Evolutionary conservation across 768 basidiomycete genomes (phyloP).

Genomic region (Botryobasidium botryosum): DNA sequence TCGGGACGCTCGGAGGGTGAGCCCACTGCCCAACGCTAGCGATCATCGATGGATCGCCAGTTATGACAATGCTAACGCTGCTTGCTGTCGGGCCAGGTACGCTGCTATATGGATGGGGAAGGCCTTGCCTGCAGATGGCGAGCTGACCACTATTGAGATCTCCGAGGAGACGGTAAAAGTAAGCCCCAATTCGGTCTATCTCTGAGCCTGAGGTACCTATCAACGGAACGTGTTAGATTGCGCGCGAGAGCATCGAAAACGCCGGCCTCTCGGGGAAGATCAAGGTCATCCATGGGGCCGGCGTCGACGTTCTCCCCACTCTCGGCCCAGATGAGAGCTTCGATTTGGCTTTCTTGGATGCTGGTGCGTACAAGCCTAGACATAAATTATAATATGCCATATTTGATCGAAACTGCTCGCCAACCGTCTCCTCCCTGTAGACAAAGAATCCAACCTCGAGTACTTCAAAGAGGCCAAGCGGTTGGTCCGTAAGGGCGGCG

Average conservation of each 20-base stretch:
- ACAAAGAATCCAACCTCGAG: slow-evolving; percentile 36
- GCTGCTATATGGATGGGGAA: slow-evolving; percentile 20
- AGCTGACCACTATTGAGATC: slow-evolving; percentile 20
- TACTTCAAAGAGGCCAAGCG: slow-evolving; percentile 49
- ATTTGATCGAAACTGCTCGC: too few species aligned
- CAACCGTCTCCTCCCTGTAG: too few species aligned
- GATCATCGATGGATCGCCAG: not conserved
- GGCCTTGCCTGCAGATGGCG: slow-evolving; percentile 19
- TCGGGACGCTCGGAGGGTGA: slow-evolving; percentile 53
- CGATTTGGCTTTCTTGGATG: slow-evolving; percentile 58
- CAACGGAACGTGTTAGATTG: slow-evolving; percentile 39
- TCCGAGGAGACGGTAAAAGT: slow-evolving; percentile 18
- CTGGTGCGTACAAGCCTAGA: too few species aligned
- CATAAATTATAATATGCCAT: too few species aligned
- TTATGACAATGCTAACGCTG: not conserved
- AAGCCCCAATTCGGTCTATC: not conserved
- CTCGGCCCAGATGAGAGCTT: slow-evolving; percentile 35
- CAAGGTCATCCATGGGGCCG: slow-evolving; percentile 31
- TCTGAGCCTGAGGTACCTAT: not conserved
- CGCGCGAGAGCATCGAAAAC: slow-evolving; percentile 36
- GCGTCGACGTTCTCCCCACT: slow-evolving; percentile 31
- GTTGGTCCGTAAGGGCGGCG: slow-evolving; percentile 38
- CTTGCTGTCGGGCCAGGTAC: slow-evolving; percentile 13
- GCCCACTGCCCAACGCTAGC: slow-evolving; percentile 3
- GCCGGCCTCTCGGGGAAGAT: slow-evolving; percentile 36